A percentile compares a stretch with the other conserved stretches of the same genome.
These are phyloP conservation scores for Neurospora sp. DNA, from an alignment of 2,329 filamentous ascomycete genomes.

Conservation along the genomic window DNA sequence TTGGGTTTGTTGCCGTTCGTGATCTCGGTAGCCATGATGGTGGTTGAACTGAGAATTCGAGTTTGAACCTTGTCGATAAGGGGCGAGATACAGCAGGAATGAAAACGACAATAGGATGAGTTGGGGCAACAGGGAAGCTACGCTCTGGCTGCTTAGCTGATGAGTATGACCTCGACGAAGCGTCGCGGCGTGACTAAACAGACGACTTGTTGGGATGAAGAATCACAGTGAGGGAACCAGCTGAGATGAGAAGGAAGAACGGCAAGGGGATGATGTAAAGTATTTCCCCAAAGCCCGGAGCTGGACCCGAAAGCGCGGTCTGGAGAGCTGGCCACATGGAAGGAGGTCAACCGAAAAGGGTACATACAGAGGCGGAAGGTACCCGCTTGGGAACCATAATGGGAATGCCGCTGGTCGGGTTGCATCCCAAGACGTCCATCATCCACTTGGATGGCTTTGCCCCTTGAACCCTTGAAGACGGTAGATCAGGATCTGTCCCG, in stretches of 20 bases:
- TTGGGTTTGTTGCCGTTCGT: constrained; percentile 20
- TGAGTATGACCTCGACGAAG: background rate
- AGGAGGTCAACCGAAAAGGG: background rate
- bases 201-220: background rate
- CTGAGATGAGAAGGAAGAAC: background rate
- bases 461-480: background rate
- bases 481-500: background rate
- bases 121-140: background rate
- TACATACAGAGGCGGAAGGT: background rate
- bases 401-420: background rate
- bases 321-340: background rate
- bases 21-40: constrained; percentile 22
- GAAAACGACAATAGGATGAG: background rate
- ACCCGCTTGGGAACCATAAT: background rate
- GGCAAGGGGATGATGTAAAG: background rate
- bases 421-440: background rate
- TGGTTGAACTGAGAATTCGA: background rate
- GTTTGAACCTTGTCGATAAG: background rate
- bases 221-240: background rate
- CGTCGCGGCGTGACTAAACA: background rate
- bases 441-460: background rate
- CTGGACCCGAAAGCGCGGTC: background rate
- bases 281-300: background rate
- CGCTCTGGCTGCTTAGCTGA: background rate
- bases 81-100: background rate